phyloP scores from a whole-genome alignment of 805 yeast species.

The Wickerhamiella nectarea region DNA sequence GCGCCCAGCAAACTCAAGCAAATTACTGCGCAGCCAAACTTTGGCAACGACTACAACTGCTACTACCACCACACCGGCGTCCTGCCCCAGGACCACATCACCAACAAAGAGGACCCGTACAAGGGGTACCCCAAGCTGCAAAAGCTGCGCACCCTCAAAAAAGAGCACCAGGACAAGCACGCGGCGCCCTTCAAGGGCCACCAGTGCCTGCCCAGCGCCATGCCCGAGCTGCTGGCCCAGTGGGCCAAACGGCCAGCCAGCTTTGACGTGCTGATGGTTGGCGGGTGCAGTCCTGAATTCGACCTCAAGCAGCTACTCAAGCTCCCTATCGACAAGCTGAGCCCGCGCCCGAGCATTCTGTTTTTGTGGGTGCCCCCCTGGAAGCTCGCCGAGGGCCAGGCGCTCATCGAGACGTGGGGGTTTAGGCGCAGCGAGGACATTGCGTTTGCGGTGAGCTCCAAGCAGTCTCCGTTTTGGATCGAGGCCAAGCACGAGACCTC shows the following conservation, averaged over 20 bases:
- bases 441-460: constrained; percentile 62
- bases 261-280: constrained; percentile 87
- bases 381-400: constrained; percentile 44
- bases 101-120: constrained; percentile 52
- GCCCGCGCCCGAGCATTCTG: constrained; percentile 75
- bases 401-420: constrained; percentile 38
- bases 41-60: constrained; percentile 62
- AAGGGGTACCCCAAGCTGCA: constrained; percentile 82
- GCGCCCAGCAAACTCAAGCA: constrained; percentile 10
- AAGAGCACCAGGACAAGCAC: constrained; percentile 38
- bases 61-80: constrained; percentile 49
- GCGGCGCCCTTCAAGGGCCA: constrained; percentile 56
- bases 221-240: constrained; percentile 40
- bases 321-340: constrained; percentile 57
- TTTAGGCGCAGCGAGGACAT: constrained; percentile 85
- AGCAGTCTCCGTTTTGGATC: constrained; percentile 54
- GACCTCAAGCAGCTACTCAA: constrained; percentile 46
- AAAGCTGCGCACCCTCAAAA: constrained; percentile 50
- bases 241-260: constrained; percentile 50
- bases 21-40: constrained; percentile 20
- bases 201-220: constrained; percentile 37
- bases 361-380: constrained; percentile 80
- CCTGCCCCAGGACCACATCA: constrained; percentile 49
- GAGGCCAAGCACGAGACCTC: constrained; percentile 27
- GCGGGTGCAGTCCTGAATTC: constrained; percentile 64